Base-by-base conservation (phyloP, 345 rosid genomes). In the Syzygium jambos region DNA sequence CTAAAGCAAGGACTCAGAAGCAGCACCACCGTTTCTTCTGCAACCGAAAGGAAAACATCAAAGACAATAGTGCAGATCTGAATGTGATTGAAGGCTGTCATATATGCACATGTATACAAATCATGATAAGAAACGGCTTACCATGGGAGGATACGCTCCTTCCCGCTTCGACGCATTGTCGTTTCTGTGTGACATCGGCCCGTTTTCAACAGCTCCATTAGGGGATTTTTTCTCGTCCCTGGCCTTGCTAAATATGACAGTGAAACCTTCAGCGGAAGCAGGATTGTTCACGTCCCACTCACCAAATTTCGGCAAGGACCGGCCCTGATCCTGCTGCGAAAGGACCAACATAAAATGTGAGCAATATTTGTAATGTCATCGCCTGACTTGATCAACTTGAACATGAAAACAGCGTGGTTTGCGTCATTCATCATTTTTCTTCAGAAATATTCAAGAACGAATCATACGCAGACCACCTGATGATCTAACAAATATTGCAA, bases 261-360 rank as follows among this genome's bases (percentile, higher is more conserved):
- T 95, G 68, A 92, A 95, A 49, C 96, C 95, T 91, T 95, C 96
- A 2, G 96, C 95, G 52, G 96, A 92, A 87, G 96, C 95, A 22
- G 96, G 95, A 88, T 95, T 94, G 86, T 93, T 95, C 87, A 95
- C 95, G 73, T 95, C 95, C 96, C 96, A 95, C 89, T 93, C 96
- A 22, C 96, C 96, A 73, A 95, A 95, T 91, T 93, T 95, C 12
- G 96, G 96, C 88, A 93, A 89, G 51, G 96, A 92, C 87, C 95
- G 90, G 51, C 92, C 95, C 87, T 93, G 89, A 86, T 92, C 94
- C 90, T 94, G 94, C 86, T 92, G 86, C 9, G 41, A 51, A 34
- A 59, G 43, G 49, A 73, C 27, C 49, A 19, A 38, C 82, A 73
- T 73, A 22, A 22, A 10, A 73, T 11, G 49, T 21, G 49, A 38